phyloP scores from a whole-genome alignment of 176 grass and related monocot genomes.

The Cenchrus purpureus region DNA sequence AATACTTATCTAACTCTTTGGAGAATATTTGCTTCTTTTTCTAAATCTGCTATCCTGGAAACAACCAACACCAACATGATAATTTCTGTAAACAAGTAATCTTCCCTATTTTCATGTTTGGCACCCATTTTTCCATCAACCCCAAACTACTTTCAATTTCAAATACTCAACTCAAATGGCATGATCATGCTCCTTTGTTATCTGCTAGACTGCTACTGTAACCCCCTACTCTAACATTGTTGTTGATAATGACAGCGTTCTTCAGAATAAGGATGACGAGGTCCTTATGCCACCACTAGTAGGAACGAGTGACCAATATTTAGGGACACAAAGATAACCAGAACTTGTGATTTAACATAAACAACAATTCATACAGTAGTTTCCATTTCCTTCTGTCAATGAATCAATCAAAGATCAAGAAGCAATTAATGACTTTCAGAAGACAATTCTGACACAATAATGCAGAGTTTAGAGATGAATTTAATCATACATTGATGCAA shows the following conservation, averaged over 20 bases:
- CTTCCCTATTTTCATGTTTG: neutral
- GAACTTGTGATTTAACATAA: conserved; percentile 13
- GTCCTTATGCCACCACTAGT: too few relatives aligned
- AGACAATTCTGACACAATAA: conserved; percentile 9
- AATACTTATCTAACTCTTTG: conserved; percentile 2
- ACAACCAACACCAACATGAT: neutral
- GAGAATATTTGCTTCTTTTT: neutral
- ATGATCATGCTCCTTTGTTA: neutral
- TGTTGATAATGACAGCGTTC: neutral
- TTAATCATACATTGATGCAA: neutral
- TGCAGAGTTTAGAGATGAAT: neutral
- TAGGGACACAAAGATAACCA: neutral
- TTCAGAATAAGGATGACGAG: neutral
- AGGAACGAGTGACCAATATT: neutral
- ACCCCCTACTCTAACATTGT: neutral
- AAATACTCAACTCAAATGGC: neutral
- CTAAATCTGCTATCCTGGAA: neutral
- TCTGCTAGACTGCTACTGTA: neutral
- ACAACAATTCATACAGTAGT: neutral
- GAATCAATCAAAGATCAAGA: conserved; percentile 7
- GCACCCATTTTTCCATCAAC: neutral
- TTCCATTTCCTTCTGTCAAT: neutral
- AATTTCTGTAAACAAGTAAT: neutral
- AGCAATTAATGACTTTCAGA: neutral
- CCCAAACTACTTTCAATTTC: neutral